phyloP scores from a whole-genome alignment of 225 moss, liverwort and hornwort genomes.

The Straminergon stramineum region DNA sequence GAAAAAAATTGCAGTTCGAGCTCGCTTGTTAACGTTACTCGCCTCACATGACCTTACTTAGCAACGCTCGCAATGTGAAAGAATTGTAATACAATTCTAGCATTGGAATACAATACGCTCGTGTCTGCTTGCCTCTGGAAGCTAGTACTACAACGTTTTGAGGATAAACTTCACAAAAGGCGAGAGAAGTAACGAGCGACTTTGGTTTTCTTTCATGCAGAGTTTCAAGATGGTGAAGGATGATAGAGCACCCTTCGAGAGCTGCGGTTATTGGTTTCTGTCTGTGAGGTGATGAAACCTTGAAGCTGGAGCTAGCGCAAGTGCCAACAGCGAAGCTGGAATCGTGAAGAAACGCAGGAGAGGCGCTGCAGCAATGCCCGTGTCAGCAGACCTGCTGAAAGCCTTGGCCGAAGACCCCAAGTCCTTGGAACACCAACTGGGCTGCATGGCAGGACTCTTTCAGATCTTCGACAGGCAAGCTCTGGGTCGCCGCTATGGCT shows the following conservation, averaged over 20 bases:
- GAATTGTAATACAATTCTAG: neutral
- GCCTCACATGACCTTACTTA: neutral
- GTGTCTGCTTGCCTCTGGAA: neutral
- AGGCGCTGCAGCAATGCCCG: conserved; percentile 30
- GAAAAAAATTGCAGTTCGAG: neutral
- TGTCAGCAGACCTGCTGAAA: conserved; percentile 52
- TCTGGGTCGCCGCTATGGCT: conserved; percentile 52
- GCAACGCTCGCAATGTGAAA: neutral
- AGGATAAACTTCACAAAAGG: neutral
- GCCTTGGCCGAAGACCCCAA: conserved; percentile 55
- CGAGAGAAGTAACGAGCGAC: neutral
- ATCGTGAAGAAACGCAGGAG: neutral
- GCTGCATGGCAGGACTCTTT: conserved; percentile 62
- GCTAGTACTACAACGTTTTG: neutral
- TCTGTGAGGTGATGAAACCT: neutral
- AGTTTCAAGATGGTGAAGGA: conserved; percentile 1
- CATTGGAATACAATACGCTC: neutral
- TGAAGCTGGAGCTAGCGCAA: neutral
- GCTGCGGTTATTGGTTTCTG: neutral
- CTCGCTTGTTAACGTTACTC: neutral
- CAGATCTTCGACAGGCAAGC: conserved; percentile 61
- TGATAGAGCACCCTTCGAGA: neutral
- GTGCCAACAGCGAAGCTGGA: neutral
- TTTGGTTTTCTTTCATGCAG: neutral
- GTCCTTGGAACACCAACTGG: conserved; percentile 50